Evolutionary conservation across 331 rosid species (phyloP).

Genomic region (Telfairia occidentalis): DNA sequence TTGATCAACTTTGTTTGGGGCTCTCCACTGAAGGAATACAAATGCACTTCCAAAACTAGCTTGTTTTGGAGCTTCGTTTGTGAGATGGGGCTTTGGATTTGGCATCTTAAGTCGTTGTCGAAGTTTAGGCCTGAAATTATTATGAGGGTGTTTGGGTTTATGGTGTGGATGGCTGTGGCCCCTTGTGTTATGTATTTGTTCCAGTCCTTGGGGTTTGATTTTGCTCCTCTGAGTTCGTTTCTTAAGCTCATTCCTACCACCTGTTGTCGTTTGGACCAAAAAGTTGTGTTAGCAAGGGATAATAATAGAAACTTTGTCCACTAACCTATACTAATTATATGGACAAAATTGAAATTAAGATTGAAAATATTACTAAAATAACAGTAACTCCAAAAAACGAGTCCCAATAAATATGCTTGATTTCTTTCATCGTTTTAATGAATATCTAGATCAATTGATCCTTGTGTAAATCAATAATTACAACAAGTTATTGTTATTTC

Average conservation of each 20-base stretch:
- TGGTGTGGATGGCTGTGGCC: slow-evolving; percentile 23
- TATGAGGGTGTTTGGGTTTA: slow-evolving; percentile 19
- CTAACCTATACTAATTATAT: too few species aligned
- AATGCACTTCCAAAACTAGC: slow-evolving; percentile 40
- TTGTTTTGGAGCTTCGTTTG: slow-evolving; percentile 25
- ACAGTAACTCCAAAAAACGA: too few species aligned
- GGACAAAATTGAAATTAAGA: too few species aligned
- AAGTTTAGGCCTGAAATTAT: slow-evolving; percentile 29
- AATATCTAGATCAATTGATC: too few species aligned
- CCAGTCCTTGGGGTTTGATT: slow-evolving; percentile 28
- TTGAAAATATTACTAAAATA: too few species aligned
- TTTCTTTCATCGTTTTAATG: not conserved
- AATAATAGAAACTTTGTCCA: too few species aligned
- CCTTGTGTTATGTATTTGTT: slow-evolving; percentile 27
- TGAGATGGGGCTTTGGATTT: slow-evolving; percentile 16
- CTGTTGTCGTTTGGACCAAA: too few species aligned
- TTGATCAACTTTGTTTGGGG: slow-evolving; percentile 18
- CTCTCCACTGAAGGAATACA: slow-evolving; percentile 36
- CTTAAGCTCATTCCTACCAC: slow-evolving; percentile 2
- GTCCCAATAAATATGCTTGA: not conserved
- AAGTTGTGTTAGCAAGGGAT: too few species aligned
- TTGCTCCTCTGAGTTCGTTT: slow-evolving; percentile 19
- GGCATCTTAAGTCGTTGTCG: slow-evolving; percentile 26
- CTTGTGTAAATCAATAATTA: too few species aligned
- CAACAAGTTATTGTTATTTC: too few species aligned